Percentiles rank a stretch among this genome's conserved stretches.
phyloP scores from a whole-genome alignment of 2,329 filamentous ascomycete genomes.

The Colletotrichum falcatum region DNA sequence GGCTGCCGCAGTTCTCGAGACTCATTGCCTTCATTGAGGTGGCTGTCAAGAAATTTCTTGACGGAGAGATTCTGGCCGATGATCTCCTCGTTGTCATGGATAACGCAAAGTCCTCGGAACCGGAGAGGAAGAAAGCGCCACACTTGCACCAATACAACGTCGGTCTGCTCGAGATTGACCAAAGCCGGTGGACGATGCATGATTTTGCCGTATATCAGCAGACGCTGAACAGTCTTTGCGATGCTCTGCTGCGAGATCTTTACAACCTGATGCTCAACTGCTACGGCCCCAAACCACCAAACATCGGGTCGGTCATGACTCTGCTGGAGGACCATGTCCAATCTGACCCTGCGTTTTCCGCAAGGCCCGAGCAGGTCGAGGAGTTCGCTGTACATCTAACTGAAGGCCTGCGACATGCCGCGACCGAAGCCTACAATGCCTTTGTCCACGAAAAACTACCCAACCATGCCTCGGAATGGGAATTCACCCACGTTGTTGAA shows the following conservation, averaged over 20 bases:
- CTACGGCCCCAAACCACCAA: conserved; percentile 88
- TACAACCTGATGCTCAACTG: conserved; percentile 89
- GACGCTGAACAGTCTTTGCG: conserved; percentile 79
- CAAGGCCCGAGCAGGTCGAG: conserved; percentile 75
- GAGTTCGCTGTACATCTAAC: conserved; percentile 79
- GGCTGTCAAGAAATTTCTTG: conserved; percentile 84
- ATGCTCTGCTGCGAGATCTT: conserved; percentile 85
- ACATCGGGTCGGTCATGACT: conserved; percentile 82
- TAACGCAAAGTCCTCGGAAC: conserved; percentile 78
- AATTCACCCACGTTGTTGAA: conserved; percentile 90
- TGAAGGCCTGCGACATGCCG: conserved; percentile 79
- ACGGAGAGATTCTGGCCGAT: conserved; percentile 83
- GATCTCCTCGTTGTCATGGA: conserved; percentile 88
- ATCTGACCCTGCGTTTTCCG: conserved; percentile 79
- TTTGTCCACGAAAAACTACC: conserved; percentile 86
- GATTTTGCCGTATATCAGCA: conserved; percentile 80
- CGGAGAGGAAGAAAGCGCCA: conserved; percentile 73
- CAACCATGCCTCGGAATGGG: conserved; percentile 83
- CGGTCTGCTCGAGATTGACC: conserved; percentile 67
- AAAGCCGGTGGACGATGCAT: conserved; percentile 74
- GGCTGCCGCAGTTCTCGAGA: conserved; percentile 85
- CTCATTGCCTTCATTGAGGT: conserved; percentile 87
- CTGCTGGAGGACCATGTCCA: conserved; percentile 86
- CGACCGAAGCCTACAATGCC: conserved; percentile 81
- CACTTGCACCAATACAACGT: conserved; percentile 64